phyloP scores from a whole-genome alignment of 495 filamentous ascomycete genomes.

The Penicillium paradoxum region DNA sequence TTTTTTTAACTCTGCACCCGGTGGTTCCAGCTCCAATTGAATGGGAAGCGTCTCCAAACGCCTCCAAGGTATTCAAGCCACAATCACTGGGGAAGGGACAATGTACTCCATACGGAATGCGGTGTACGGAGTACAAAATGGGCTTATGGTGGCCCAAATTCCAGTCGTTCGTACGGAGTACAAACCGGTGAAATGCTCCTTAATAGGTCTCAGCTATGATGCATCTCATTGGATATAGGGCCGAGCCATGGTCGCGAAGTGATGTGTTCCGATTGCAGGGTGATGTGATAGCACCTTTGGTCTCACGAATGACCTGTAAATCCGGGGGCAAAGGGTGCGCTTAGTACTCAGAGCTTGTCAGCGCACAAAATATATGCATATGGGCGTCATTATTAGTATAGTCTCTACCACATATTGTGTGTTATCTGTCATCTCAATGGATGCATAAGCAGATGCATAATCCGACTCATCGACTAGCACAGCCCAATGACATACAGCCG shows the following conservation, averaged over 20 bases:
- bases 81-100: background rate
- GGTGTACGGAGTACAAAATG: background rate
- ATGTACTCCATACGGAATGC: background rate
- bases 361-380: background rate
- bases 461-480: slow-evolving; percentile 14
- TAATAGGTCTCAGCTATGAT: slow-evolving; percentile 11
- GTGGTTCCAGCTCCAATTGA: slow-evolving; percentile 5
- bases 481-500: slow-evolving; percentile 5
- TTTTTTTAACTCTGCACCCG: background rate
- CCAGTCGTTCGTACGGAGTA: background rate
- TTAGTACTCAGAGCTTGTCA: background rate
- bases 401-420: background rate
- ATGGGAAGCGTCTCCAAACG: slow-evolving; percentile 1
- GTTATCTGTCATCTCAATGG: slow-evolving; percentile 13
- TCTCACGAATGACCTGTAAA: slow-evolving; percentile 20
- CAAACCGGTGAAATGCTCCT: background rate
- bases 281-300: slow-evolving; percentile 21
- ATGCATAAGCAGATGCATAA: slow-evolving; percentile 1
- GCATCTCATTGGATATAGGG: slow-evolving; percentile 19
- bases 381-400: slow-evolving; percentile 2
- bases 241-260: slow-evolving; percentile 24
- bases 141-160: slow-evolving; percentile 4
- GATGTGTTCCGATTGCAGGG: slow-evolving; percentile 25
- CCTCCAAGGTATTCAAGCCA: background rate
- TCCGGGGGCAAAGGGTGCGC: slow-evolving; percentile 15